Conservation (phyloP, 257 asterid species). For the Solanum corneliomulleri region DNA sequence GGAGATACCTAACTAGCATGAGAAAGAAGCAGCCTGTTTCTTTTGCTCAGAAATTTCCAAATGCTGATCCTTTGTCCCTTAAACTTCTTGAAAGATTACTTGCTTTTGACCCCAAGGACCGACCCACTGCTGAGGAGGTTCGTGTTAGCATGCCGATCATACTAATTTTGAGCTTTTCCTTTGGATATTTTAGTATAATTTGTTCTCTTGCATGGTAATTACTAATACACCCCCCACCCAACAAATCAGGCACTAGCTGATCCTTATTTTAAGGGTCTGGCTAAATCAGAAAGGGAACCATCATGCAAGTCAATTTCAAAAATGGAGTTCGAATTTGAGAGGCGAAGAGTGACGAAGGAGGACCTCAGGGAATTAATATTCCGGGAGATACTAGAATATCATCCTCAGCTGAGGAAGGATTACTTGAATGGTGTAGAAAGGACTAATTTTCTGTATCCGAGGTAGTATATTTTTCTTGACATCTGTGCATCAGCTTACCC, state of each 20-base stretch:
- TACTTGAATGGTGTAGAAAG: slow-evolving; percentile 58
- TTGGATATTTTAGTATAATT: neutral
- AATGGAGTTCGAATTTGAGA: slow-evolving; percentile 80
- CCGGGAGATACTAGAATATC: slow-evolving; percentile 78
- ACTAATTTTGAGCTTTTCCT: neutral
- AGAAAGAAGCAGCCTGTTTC: slow-evolving; percentile 68
- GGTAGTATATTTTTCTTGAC: slow-evolving; percentile 22
- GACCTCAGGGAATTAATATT: slow-evolving; percentile 64
- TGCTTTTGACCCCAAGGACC: slow-evolving; percentile 85
- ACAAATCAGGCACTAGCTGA: slow-evolving; percentile 58
- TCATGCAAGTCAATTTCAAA: slow-evolving; percentile 65
- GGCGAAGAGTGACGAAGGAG: slow-evolving; percentile 79
- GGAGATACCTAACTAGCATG: slow-evolving; percentile 73
- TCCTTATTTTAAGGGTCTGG: slow-evolving; percentile 77
- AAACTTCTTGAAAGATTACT: slow-evolving; percentile 62
- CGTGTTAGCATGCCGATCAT: neutral
- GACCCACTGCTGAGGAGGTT: slow-evolving; percentile 83
- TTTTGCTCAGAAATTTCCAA: slow-evolving; percentile 64
- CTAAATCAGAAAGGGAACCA: slow-evolving; percentile 75
- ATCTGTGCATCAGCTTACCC: neutral
- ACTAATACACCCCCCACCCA: neutral
- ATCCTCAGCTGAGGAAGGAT: slow-evolving; percentile 82
- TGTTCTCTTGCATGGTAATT: neutral
- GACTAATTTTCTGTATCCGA: slow-evolving; percentile 59
- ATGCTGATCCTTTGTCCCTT: slow-evolving; percentile 69